phyloP scores from a whole-genome alignment of 2,329 filamentous ascomycete genomes.

The Xylaria sp. region DNA sequence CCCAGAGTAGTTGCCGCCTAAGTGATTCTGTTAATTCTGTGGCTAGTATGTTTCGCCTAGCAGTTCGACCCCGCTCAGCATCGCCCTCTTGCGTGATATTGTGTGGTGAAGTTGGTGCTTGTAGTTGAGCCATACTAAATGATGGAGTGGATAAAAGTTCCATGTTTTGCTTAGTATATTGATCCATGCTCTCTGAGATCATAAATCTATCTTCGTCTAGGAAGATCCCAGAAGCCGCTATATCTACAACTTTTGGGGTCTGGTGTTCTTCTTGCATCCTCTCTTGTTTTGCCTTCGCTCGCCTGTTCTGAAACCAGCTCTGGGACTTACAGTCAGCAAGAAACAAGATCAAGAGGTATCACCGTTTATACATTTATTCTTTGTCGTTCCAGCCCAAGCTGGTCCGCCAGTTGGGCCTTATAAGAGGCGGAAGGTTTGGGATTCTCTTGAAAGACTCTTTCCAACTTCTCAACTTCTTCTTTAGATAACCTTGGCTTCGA shows the following conservation, averaged over 20 bases:
- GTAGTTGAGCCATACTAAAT: not conserved
- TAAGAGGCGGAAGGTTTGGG: slow-evolving; percentile 70
- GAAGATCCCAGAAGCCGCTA: no score
- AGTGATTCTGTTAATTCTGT: slow-evolving; percentile 95
- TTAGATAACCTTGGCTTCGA: slow-evolving; percentile 72
- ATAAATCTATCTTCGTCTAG: slow-evolving; percentile 39
- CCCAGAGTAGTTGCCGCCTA: slow-evolving; percentile 90
- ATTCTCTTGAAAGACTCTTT: slow-evolving; percentile 71
- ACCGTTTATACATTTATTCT: slow-evolving; percentile 67
- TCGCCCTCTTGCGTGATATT: not conserved
- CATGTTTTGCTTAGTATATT: not conserved
- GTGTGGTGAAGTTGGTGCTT: not conserved
- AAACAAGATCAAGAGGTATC: slow-evolving; percentile 39
- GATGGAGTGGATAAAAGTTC: not conserved
- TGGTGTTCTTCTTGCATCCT: slow-evolving; percentile 44
- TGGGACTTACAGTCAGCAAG: slow-evolving; percentile 44
- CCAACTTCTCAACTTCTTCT: slow-evolving; percentile 77
- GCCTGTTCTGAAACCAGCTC: slow-evolving; percentile 76
- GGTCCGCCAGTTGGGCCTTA: slow-evolving; percentile 69
- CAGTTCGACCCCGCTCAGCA: slow-evolving; percentile 69
- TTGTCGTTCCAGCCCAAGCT: slow-evolving; percentile 69
- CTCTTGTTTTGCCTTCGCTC: slow-evolving; percentile 72
- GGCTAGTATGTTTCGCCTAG: slow-evolving; percentile 92
- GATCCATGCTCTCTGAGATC: no score
- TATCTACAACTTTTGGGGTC: no score